Evolutionary conservation across 1,284 basidiomycete species (phyloP).

Genomic region (Leccinum solheimii): DNA sequence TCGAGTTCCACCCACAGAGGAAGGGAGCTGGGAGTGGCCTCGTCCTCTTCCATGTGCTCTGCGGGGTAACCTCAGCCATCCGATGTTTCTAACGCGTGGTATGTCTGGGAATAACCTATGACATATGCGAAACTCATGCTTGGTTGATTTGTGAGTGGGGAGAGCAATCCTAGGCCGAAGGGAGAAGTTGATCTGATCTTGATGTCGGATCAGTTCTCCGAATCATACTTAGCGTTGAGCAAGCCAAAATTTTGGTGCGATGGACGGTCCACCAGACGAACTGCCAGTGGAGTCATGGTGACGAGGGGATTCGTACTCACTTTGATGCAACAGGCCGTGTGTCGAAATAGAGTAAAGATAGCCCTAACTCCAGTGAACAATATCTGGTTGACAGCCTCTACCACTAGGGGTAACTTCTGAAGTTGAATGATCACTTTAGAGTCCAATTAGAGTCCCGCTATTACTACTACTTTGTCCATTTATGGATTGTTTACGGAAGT

Average conservation of each 20-base stretch:
- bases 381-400: too few species aligned
- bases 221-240: background rate
- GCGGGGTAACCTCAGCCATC: conserved; percentile 12
- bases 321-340: too few species aligned
- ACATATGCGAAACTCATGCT: conserved; percentile 38
- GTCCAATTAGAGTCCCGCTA: too few species aligned
- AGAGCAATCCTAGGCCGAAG: background rate
- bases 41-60: conserved; percentile 98
- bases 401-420: too few species aligned
- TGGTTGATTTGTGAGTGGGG: background rate
- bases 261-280: background rate
- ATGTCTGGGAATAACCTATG: conserved; percentile 35
- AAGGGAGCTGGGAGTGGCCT: conserved; percentile 64
- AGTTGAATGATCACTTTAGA: too few species aligned
- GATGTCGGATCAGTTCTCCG: background rate
- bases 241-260: background rate
- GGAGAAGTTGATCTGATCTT: background rate
- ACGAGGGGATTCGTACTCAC: background rate
- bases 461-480: too few species aligned
- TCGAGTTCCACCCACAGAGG: conserved; percentile 92
- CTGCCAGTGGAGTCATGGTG: background rate
- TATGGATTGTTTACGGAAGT: too few species aligned
- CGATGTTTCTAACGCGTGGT: background rate
- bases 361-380: too few species aligned
- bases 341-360: too few species aligned